Evolutionary conservation across 2,329 filamentous ascomycete genomes (phyloP), one percentile per base, ranked within the genome.

Genomic region (Diaporthe velutina): DNA sequence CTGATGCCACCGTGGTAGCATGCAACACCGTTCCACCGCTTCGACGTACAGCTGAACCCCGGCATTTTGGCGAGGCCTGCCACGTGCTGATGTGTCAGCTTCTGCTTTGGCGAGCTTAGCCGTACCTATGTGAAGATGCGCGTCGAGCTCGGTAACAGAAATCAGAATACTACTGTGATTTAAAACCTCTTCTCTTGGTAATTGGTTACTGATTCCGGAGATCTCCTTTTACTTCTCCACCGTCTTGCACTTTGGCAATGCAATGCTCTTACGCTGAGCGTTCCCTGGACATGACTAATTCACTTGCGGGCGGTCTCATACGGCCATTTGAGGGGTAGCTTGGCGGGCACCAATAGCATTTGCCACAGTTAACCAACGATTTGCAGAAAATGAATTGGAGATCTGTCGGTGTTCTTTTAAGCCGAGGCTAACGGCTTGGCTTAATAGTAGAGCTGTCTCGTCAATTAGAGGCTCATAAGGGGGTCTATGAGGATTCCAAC

Each of bases 291-390:
- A 35, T 22, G 54, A 22, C 45, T 22, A 6, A 4, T 57, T 57
- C 19, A 35, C 28, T 57, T 57, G 28, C 17, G 54, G 30, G 30
- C 17, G 22, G 15, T 57, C 7, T 17, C 30, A 57, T 22, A 35
- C 28, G 30, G 54, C 9, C 54, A 9, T 30, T 35, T 35, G 54
- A 57, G 30, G 54, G 54, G 54, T 57, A 57, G 54, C 54, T n/a
- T 57, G 17, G 54, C 30, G 54, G 54, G 54, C 54, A 57, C 54
- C 54, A 57, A 35, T 57, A 57, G 54, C 33, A 35, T 35, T 57
- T 35, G 38, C 54, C 6, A 35, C 30, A 57, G 19, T 19, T 5
- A 57, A 57, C 8, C 48, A n/a, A 50, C 48, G 54, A 57, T 57
- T 57, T 57, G 54, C 30, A 35, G 30, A 38, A 17, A 38, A 12